Percentiles rank a stretch among this genome's conserved stretches.
Evolutionary conservation across 169 alveolate species (phyloP).

Genomic region (Blepharisma undulans): DNA sequence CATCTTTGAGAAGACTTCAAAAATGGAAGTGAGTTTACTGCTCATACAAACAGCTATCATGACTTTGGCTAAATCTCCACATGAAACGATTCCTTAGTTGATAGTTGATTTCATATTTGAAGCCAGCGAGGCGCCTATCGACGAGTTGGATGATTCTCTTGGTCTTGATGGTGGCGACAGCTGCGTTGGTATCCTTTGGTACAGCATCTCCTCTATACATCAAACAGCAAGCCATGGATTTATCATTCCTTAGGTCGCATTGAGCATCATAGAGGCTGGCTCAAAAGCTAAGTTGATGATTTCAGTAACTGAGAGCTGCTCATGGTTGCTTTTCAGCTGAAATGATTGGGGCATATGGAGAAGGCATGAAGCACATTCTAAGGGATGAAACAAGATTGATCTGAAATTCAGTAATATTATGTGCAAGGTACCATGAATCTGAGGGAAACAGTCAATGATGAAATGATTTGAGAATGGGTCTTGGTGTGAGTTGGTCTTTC

Average conservation of each 20-base stretch:
- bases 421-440: constrained; percentile 98
- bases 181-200: constrained; percentile 98
- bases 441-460: constrained; percentile 95
- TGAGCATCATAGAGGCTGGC: constrained; percentile 98
- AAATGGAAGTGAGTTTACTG: constrained; percentile 97
- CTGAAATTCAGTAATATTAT: constrained; percentile 97
- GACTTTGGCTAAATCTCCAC: constrained; percentile 99
- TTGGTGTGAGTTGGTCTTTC: constrained; percentile 98
- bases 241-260: constrained; percentile 99
- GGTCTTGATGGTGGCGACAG: constrained; percentile 97
- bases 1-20: constrained; percentile 97
- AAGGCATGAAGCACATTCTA: constrained; percentile 98
- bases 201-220: constrained; percentile 98
- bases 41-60: constrained; percentile 98
- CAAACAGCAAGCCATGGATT: constrained; percentile 98
- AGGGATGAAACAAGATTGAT: constrained; percentile 99
- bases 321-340: constrained; percentile 98
- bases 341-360: constrained; percentile 96
- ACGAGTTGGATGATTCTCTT: constrained; percentile 97
- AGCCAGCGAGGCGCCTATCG: constrained; percentile 99
- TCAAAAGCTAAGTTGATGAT: constrained; percentile 97
- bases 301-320: constrained; percentile 97
- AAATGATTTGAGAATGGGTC: constrained; percentile 95
- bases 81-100: constrained; percentile 99
- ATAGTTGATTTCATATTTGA: constrained; percentile 99